These are phyloP conservation scores for Debaryomycetaceae sp. DNA, from an alignment of 1,139 yeast species.

Conservation along the genomic window DNA sequence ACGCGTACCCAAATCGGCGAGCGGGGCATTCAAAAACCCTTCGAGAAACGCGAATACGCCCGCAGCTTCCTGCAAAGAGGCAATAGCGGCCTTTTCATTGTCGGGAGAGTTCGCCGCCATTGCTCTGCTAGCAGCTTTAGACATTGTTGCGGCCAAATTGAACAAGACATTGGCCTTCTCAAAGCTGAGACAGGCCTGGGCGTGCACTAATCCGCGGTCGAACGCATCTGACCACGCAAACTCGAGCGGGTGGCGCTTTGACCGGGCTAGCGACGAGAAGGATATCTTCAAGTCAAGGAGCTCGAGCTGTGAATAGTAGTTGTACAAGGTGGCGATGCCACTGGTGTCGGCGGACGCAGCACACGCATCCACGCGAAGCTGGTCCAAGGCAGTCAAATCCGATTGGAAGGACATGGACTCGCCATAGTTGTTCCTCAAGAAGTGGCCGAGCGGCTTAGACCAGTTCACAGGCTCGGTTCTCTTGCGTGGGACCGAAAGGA, in stretches of 20 bases:
- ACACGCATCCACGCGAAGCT: conserved; percentile 50
- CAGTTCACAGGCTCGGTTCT: conserved; percentile 56
- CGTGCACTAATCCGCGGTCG: conserved; percentile 25
- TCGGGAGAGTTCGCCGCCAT: conserved; percentile 32
- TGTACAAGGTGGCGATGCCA: conserved; percentile 43
- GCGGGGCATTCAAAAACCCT: conserved; percentile 85
- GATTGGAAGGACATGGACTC: conserved; percentile 43
- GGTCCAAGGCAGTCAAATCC: conserved; percentile 46
- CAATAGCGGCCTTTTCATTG: conserved; percentile 49
- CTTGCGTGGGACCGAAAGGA: conserved; percentile 34
- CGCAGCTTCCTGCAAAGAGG: conserved; percentile 63
- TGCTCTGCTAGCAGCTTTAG: conserved; percentile 27
- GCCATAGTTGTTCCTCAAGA: conserved; percentile 57
- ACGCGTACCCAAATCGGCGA: conserved; percentile 62
- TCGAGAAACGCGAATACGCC: conserved; percentile 65
- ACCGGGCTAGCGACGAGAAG: conserved; percentile 42
- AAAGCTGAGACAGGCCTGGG: conserved; percentile 56
- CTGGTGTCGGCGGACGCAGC: conserved; percentile 45
- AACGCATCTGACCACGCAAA: conserved; percentile 82
- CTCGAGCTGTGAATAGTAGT: conserved; percentile 77
- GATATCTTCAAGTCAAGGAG: conserved; percentile 70
- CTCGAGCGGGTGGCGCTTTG: conserved; percentile 37
- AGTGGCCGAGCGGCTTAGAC: conserved; percentile 49
- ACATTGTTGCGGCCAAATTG: conserved; percentile 38
- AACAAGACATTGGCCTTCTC: conserved; percentile 82